A percentile compares a stretch with the other conserved stretches of the same genome.
These are phyloP conservation scores for Punica granatum DNA, from an alignment of 345 rosid species.

Conservation along the genomic window DNA sequence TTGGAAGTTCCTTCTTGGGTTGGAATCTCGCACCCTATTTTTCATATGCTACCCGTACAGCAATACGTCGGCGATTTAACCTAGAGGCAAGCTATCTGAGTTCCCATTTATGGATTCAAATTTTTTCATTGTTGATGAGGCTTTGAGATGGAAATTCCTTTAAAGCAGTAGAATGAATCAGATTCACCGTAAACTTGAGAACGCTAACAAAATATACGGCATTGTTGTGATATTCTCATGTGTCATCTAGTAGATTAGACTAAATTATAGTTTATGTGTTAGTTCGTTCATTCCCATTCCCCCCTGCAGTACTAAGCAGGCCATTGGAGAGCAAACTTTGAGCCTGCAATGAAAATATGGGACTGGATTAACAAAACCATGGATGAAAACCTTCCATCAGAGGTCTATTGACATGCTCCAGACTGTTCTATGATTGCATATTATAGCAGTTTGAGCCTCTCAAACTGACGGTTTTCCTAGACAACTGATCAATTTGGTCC, in stretches of 20 bases:
- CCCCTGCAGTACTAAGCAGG: too few relatives aligned
- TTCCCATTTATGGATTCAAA: background rate
- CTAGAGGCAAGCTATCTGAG: slow-evolving; percentile 53
- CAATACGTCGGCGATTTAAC: slow-evolving; percentile 72
- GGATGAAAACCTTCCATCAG: background rate
- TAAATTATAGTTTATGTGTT: background rate
- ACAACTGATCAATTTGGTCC: background rate
- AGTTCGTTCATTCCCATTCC: background rate
- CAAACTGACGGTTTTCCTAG: background rate
- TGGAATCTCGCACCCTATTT: slow-evolving; percentile 91
- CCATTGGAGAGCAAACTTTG: background rate
- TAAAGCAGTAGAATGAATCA: background rate
- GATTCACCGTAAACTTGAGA: background rate
- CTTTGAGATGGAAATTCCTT: background rate
- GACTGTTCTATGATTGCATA: too few relatives aligned
- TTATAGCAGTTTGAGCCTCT: background rate
- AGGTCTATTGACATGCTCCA: background rate
- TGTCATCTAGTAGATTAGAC: background rate
- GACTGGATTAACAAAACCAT: background rate
- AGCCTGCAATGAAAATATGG: background rate
- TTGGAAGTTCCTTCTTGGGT: slow-evolving; percentile 55
- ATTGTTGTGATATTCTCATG: background rate
- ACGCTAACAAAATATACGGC: background rate
- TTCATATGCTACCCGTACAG: slow-evolving; percentile 65
- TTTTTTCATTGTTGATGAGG: background rate